Percentiles rank a stretch among this genome's conserved stretches.
phyloP scores from a whole-genome alignment of 345 rosid species.

The Corchorus olitorius region DNA sequence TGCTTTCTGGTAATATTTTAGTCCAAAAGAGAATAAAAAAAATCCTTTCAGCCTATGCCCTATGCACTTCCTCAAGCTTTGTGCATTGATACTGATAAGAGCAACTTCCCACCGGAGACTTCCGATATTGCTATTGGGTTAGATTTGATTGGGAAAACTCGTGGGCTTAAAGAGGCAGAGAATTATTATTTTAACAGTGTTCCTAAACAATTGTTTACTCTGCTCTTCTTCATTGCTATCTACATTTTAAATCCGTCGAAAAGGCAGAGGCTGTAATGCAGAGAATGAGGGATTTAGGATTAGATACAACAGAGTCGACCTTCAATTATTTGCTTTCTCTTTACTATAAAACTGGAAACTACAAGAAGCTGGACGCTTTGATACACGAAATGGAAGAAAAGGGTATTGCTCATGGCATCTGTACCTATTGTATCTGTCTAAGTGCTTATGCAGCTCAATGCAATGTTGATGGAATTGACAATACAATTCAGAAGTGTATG shows the following conservation, averaged over 20 bases:
- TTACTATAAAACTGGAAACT: conserved; percentile 36
- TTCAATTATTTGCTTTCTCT: conserved; percentile 59
- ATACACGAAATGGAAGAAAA: conserved; percentile 57
- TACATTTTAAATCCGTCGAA: conserved; percentile 30
- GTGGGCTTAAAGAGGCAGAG: conserved; percentile 47
- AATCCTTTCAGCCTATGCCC: no score
- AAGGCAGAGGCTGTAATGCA: conserved; percentile 50
- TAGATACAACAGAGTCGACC: conserved; percentile 28
- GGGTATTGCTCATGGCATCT: conserved; percentile 33
- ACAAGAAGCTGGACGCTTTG: conserved; percentile 42
- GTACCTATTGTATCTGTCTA: conserved; percentile 45
- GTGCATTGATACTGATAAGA: conserved; percentile 32
- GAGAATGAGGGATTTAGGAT: conserved; percentile 42
- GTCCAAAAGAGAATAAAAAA: no score
- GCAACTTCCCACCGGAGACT: conserved; percentile 18
- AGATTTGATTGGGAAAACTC: conserved; percentile 51
- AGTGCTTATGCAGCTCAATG: conserved; percentile 49
- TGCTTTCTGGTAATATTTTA: no score
- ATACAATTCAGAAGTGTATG: conserved; percentile 40
- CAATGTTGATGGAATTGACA: conserved; percentile 54
- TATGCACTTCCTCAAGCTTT: no score
- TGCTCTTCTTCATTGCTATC: conserved; percentile 54
- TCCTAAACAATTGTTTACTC: conserved; percentile 37
- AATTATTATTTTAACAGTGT: conserved; percentile 40
- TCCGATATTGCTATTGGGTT: conserved; percentile 49